Percentiles rank a stretch among this genome's conserved stretches.
Conservation (phyloP, 2,329 filamentous ascomycete species). For the Zymoseptoria ardabiliae region DNA sequence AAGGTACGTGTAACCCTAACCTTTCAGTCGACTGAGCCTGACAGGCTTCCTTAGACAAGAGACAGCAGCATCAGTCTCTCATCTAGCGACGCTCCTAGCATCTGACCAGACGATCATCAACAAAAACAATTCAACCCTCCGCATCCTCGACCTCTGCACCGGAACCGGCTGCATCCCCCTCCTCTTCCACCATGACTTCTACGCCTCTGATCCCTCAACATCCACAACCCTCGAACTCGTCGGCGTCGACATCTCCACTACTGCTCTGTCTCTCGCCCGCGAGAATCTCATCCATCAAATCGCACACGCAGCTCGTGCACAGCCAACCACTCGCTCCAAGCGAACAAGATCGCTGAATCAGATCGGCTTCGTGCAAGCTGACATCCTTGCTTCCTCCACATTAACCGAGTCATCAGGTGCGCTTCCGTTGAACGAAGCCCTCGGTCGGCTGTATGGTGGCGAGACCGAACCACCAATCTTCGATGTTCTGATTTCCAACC, state of each 20-base stretch:
- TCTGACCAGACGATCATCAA: neutral
- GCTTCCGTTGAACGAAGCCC: conserved; percentile 9
- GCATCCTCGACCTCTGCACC: conserved; percentile 78
- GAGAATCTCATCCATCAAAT: conserved; percentile 46
- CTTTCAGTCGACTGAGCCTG: neutral
- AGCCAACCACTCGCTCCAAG: neutral
- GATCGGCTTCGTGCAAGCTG: conserved; percentile 29
- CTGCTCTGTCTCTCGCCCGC: conserved; percentile 58
- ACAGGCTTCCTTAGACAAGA: conserved; percentile 34
- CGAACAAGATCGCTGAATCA: conserved; percentile 12
- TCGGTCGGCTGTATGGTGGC: conserved; percentile 4
- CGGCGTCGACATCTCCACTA: conserved; percentile 66
- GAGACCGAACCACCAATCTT: conserved; percentile 4
- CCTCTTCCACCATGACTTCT: conserved; percentile 59
- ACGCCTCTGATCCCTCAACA: conserved; percentile 9
- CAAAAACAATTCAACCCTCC: conserved; percentile 34
- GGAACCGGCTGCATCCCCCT: conserved; percentile 87
- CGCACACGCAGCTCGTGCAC: conserved; percentile 37
- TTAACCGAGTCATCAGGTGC: neutral
- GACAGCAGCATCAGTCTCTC: conserved; percentile 36
- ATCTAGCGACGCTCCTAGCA: conserved; percentile 27
- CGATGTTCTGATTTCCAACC: conserved; percentile 75
- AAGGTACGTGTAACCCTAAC: conserved; percentile 41
- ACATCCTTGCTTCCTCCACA: conserved; percentile 22
- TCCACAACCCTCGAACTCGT: conserved; percentile 41